Percentiles rank a stretch among this genome's conserved stretches.
These are phyloP conservation scores for Alnus rubra DNA, from an alignment of 306 rosid genomes.

Conservation along the genomic window DNA sequence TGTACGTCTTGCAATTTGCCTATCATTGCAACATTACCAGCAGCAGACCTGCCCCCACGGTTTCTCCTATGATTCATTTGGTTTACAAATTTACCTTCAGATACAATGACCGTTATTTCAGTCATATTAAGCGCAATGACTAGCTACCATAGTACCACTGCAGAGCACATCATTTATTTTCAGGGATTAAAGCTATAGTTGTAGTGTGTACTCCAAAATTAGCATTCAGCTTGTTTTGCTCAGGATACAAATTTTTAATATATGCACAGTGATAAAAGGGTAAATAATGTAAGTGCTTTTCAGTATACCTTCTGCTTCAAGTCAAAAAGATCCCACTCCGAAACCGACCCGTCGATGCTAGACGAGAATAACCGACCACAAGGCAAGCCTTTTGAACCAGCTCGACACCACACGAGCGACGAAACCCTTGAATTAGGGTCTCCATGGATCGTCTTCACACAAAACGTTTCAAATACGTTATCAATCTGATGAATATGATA, in stretches of 20 bases:
- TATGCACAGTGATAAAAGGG: background rate
- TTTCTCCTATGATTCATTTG: background rate
- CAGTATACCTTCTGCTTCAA: constrained; percentile 71
- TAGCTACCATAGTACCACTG: background rate
- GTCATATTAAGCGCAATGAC: background rate
- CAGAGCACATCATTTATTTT: background rate
- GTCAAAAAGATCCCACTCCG: constrained; percentile 77
- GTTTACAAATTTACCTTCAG: background rate
- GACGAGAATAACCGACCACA: constrained; percentile 80
- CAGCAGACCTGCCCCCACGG: background rate
- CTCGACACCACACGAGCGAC: constrained; percentile 80
- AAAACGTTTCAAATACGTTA: background rate
- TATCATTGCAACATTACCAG: background rate
- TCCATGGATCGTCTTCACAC: constrained; percentile 72
- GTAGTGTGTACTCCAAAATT: background rate
- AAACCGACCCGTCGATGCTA: constrained; percentile 74
- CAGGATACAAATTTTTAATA: too few species aligned
- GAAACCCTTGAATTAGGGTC: constrained; percentile 62
- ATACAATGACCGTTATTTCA: background rate
- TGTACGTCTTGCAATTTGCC: background rate
- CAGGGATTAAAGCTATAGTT: background rate
- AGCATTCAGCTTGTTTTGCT: background rate
- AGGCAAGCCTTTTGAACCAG: constrained; percentile 48
- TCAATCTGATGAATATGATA: background rate
- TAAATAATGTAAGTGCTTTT: background rate